A percentile compares a stretch with the other conserved stretches of the same genome.
Evolutionary conservation across 768 basidiomycete species (phyloP).

Genomic region (Serendipita vermifera): DNA sequence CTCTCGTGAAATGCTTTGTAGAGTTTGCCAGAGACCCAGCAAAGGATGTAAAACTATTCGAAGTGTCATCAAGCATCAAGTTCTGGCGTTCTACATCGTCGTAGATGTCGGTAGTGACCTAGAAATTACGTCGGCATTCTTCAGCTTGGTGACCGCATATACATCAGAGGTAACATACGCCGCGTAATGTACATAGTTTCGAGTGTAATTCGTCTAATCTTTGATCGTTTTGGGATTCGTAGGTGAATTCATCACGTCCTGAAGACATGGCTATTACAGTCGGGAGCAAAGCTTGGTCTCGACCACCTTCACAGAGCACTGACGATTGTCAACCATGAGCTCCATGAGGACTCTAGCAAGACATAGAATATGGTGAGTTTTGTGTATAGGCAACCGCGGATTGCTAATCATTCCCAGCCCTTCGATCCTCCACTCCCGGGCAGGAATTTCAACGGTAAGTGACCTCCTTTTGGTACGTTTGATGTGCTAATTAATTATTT

Average conservation of each 20-base stretch:
- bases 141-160: not conserved
- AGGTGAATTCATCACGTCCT: constrained; percentile 28
- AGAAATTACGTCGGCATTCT: constrained; percentile 6
- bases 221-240: constrained; percentile 78
- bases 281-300: not conserved
- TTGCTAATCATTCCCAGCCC: too few relatives aligned
- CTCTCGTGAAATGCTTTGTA: constrained; percentile 54
- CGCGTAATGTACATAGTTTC: constrained; percentile 67
- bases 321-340: too few relatives aligned
- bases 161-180: constrained; percentile 36
- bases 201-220: constrained; percentile 71
- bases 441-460: too few relatives aligned
- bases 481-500: too few relatives aligned
- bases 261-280: not conserved
- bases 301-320: not conserved
- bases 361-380: too few relatives aligned
- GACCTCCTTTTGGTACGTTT: too few relatives aligned
- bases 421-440: too few relatives aligned
- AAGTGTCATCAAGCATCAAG: constrained; percentile 61
- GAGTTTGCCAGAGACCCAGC: constrained; percentile 50
- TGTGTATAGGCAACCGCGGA: too few relatives aligned
- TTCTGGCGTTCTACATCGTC: constrained; percentile 78
- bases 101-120: constrained; percentile 85
- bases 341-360: too few relatives aligned
- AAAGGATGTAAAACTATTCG: constrained; percentile 54